Conservation (phyloP, 176 grass and related monocot species). For the Saccharum officinarum region DNA sequence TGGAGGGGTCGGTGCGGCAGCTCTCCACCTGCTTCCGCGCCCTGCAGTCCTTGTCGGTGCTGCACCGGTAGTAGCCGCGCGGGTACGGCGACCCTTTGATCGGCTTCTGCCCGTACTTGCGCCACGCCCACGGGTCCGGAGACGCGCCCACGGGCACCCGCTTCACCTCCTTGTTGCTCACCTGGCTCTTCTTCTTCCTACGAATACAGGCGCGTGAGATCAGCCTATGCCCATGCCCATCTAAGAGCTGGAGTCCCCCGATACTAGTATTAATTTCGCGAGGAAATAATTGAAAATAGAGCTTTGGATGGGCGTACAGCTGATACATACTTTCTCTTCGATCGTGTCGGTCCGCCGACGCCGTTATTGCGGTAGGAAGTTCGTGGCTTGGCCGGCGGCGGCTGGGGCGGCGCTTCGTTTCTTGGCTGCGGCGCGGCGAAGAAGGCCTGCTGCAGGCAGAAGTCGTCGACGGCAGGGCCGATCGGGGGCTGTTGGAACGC, state of each 20-base stretch:
- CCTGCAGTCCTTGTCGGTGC: too few species aligned
- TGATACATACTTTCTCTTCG: slow-evolving; percentile 61
- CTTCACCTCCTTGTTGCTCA: too few species aligned
- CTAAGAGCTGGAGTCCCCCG: too few species aligned
- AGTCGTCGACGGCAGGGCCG: slow-evolving; percentile 36
- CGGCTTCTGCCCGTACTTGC: slow-evolving; percentile 93
- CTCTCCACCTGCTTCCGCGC: slow-evolving; percentile 99
- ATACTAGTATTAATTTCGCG: too few species aligned
- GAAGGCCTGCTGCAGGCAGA: slow-evolving; percentile 41
- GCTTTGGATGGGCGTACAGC: too few species aligned
- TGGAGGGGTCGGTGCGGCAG: slow-evolving; percentile 68
- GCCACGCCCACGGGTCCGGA: slow-evolving; percentile 34
- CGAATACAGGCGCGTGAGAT: too few species aligned
- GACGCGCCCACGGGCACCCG: too few species aligned
- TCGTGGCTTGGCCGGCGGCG: background rate
- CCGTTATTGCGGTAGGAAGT: too few species aligned
- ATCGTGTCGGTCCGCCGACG: slow-evolving; percentile 32
- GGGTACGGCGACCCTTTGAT: slow-evolving; percentile 75
- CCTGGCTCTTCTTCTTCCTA: too few species aligned
- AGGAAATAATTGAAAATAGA: too few species aligned
- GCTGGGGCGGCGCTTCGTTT: background rate
- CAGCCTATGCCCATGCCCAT: too few species aligned
- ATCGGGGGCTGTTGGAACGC: slow-evolving; percentile 2
- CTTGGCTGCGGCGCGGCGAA: slow-evolving; percentile 4
- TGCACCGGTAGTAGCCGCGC: too few species aligned